Evolutionary conservation across 176 grass and related monocot species (phyloP).

Genomic region (Canna indica): DNA sequence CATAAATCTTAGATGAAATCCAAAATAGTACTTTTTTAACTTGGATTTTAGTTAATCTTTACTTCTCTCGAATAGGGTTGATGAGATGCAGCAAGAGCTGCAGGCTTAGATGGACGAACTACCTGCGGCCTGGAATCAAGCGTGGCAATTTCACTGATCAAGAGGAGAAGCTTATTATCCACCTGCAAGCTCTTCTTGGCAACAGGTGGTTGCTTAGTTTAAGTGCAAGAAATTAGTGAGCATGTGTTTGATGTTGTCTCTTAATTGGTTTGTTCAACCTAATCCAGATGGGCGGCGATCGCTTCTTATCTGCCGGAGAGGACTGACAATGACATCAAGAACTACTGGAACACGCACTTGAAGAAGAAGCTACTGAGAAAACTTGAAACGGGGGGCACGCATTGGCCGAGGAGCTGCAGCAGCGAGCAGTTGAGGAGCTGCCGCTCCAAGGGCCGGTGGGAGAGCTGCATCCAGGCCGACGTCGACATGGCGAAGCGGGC

Average conservation of each 20-base stretch:
- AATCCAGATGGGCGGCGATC: slow-evolving; percentile 10
- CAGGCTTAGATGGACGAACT: slow-evolving; percentile 14
- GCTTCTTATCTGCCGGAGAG: slow-evolving; percentile 7
- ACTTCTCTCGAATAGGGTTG: not conserved
- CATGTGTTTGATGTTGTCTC: not conserved
- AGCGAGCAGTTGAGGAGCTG: too few species aligned
- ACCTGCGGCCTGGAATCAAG: slow-evolving; percentile 12
- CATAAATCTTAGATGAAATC: not conserved
- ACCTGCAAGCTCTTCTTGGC: slow-evolving; percentile 6
- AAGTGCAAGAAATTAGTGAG: too few species aligned
- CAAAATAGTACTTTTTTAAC: too few species aligned
- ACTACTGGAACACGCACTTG: slow-evolving; percentile 18
- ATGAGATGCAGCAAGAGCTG: slow-evolving; percentile 16
- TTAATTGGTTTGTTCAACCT: not conserved
- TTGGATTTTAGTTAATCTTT: not conserved
- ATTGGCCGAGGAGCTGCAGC: not conserved
- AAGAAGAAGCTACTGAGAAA: slow-evolving; percentile 7
- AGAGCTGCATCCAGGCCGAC: slow-evolving; percentile 7
- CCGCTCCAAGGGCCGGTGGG: slow-evolving; percentile 5
- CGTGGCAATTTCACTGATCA: slow-evolving; percentile 1
- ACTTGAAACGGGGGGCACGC: not conserved
- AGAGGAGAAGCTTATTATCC: slow-evolving; percentile 13
- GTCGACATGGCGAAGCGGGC: slow-evolving; percentile 10
- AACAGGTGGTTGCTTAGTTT: not conserved
- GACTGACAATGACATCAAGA: slow-evolving; percentile 12